Evolutionary conservation across 176 grass and related monocot genomes (phyloP).

Genomic region (Avena sativa): DNA sequence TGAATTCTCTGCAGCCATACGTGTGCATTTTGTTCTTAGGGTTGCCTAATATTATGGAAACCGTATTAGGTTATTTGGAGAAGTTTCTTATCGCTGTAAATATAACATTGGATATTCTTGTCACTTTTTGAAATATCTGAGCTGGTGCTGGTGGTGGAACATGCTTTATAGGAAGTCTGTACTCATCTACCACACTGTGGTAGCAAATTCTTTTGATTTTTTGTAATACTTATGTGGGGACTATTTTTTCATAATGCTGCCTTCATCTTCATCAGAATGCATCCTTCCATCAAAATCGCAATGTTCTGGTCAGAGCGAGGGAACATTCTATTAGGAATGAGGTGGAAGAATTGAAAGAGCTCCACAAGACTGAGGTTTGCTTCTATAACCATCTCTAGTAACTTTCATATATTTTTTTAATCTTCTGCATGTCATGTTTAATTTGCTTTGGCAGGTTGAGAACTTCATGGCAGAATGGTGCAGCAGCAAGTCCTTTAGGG

Average conservation of each 20-base stretch:
- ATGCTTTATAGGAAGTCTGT: slow-evolving; percentile 11
- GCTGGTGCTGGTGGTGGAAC: neutral
- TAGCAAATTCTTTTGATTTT: neutral
- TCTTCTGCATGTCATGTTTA: slow-evolving; percentile 15
- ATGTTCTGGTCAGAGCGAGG: slow-evolving; percentile 67
- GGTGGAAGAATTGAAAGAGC: slow-evolving; percentile 66
- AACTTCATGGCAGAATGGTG: slow-evolving; percentile 86
- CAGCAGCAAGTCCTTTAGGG: slow-evolving; percentile 72
- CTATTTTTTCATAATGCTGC: slow-evolving; percentile 42
- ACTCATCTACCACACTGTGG: neutral
- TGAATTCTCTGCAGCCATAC: slow-evolving; percentile 11
- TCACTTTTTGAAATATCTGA: slow-evolving; percentile 7
- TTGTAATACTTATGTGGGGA: neutral
- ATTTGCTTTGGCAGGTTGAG: slow-evolving; percentile 58
- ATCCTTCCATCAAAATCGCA: slow-evolving; percentile 68
- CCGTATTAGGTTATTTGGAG: neutral
- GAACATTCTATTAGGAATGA: slow-evolving; percentile 76
- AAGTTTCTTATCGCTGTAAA: neutral
- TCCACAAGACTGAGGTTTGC: slow-evolving; percentile 72
- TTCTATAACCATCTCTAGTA: neutral
- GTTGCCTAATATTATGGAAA: neutral
- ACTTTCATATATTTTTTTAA: neutral
- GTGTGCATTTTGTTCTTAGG: slow-evolving; percentile 1
- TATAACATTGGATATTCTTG: neutral
- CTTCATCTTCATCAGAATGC: slow-evolving; percentile 64